Base-by-base conservation (phyloP, 2,329 filamentous ascomycete species). In the Pseudogymnoascus sp. region DNA sequence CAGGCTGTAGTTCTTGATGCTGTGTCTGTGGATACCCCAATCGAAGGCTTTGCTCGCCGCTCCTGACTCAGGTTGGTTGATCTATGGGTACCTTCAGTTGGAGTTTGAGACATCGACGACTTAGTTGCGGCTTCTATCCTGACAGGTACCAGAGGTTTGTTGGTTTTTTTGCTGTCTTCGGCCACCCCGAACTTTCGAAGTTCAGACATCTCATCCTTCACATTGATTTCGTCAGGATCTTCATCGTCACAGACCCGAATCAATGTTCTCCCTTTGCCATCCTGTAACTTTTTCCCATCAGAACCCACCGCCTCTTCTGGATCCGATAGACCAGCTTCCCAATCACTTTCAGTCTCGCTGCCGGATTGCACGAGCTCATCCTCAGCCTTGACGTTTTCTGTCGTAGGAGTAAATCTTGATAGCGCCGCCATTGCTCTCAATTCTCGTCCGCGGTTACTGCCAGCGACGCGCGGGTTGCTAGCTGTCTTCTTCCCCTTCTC, bases 241-340 rank as follows among this genome's bases (percentile, higher is more conserved):
- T 91, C 88, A 49, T 89, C 88, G 65, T 87, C 88, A 71, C 91
- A 95, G 1, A 95, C 85, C 68, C 84, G 89, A 65, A 93, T 77
- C 80, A 96, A 80, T 11, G 83, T 81, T 18, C 82, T 79, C 0
- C 88, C 90, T 61, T 88, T 83, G 7, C 78, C 77, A 70, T 93
- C 90, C 21, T 88, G 74, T 52, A 93, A 76, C 64, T 78, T 81
- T 61, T 78, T 82, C 1, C 89, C 88, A 67, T 91, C 80, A 14
- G 86, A 76, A 72, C 91, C 88, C 9, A 86, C 67, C 0, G 84
- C 85, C 62, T 85, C 84, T 35, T 81, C 78, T 1, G 75, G 74
- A 18, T 14, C n/a, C n/a, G 28, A 55, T 6, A 38, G 33, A 37
- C 33, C 58, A 14, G 58, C 4, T 64, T 80, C 78, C 9, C 80